These are phyloP conservation scores for Kwoniella shandongensis DNA, from an alignment of 768 basidiomycete genomes.

Conservation along the genomic window DNA sequence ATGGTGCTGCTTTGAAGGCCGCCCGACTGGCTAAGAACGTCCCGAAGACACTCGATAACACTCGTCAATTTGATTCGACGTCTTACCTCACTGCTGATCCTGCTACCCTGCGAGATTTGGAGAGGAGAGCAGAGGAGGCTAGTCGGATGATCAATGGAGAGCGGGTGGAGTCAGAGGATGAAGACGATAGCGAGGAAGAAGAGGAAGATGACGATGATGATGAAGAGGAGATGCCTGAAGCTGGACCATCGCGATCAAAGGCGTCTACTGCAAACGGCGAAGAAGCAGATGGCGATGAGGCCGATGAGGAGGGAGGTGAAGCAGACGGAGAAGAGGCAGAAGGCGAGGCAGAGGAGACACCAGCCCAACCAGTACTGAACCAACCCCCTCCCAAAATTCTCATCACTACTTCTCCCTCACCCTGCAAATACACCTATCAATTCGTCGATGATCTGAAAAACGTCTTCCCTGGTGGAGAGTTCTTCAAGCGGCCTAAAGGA, in stretches of 20 bases:
- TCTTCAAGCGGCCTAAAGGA: conserved; percentile 79
- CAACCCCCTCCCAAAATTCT: conserved; percentile 73
- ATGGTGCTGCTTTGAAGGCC: conserved; percentile 18
- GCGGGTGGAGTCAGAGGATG: conserved; percentile 21
- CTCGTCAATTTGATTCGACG: conserved; percentile 65
- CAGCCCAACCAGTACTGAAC: conserved; percentile 45
- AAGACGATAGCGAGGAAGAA: conserved; percentile 55
- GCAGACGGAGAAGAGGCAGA: conserved; percentile 25
- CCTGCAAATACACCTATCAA: conserved; percentile 82
- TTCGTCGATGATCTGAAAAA: conserved; percentile 89
- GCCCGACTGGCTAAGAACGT: conserved; percentile 76
- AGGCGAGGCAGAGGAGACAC: conserved; percentile 31
- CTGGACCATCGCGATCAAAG: conserved; percentile 55
- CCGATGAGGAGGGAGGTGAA: conserved; percentile 57
- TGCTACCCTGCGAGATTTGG: conserved; percentile 37
- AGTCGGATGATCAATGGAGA: conserved; percentile 64
- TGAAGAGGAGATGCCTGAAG: conserved; percentile 46
- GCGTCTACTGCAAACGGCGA: conserved; percentile 4
- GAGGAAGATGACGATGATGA: conserved; percentile 61
- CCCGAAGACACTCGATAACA: conserved; percentile 89
- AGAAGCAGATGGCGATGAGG: conserved; percentile 14
- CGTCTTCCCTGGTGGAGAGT: conserved; percentile 88
- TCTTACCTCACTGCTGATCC: conserved; percentile 56
- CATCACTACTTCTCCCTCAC: conserved; percentile 84
- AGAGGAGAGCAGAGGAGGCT: conserved; percentile 38